Base-by-base conservation (phyloP, 192 early-diverging fungal genomes). In the Lunasporangiospora selenospora region DNA sequence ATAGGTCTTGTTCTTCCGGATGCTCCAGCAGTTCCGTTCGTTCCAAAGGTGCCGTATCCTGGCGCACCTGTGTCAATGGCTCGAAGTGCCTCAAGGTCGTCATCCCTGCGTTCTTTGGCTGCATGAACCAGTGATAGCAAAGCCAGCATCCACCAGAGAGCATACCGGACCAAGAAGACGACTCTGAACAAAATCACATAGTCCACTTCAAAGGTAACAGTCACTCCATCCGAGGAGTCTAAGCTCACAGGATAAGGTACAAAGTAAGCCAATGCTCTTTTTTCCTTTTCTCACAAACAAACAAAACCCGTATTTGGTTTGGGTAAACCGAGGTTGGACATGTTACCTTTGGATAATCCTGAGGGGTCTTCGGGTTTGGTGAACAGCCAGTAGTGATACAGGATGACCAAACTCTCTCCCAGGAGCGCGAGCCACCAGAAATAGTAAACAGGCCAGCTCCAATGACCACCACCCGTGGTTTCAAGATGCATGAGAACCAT, bases 371-470 rank as follows among this genome's bases (percentile, higher is more conserved):
- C 40, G 10, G 45, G 4, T 21, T 73, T 42, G 21, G 31, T 50
- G 9, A 54, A 53, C 9, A 53, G 30, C 85, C 85, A 86, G 33
- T 70, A 43, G 67, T 70, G n/a, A 30, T 48, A 43, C 54, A 47
- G 81, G 18, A 73, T 70, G 38, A 85, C 55, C 9, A 80, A 51
- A 1, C 73, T 62, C 40, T 88, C 86, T 3, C 75, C 64, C 4
- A 78, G 30, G 18, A 75, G 46, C 3, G 80, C 73, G 5, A 80
- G 30, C 31, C 57, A 59, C 82, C 83, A 88, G 39, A 87, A 88
- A 2, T 41, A 34, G 75, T 86, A 83, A 29, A 83, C 77, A 24
- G 76, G 60, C 78, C 80, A 83, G 41, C 78, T 69, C 81, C 81
- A 86, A 53, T 75, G 58, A 3, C 78, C 63, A 6, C 62, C 69